Conservation (phyloP, 2,329 filamentous ascomycete species). For the Epichloe gansuensis region DNA sequence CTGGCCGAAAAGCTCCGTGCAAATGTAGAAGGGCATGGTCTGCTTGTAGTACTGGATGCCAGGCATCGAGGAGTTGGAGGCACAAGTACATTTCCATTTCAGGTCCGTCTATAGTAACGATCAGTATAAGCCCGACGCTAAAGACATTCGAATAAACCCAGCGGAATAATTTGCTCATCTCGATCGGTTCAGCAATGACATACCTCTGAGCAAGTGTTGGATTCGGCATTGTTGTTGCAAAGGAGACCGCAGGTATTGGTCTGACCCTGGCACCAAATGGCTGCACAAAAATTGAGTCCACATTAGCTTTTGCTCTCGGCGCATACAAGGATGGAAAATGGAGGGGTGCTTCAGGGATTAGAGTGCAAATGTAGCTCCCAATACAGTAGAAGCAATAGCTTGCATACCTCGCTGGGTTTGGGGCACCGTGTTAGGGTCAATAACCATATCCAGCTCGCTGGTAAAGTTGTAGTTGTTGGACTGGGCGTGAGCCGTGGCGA, state of each 20-base stretch:
- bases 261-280: constrained; percentile 40
- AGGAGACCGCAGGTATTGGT: constrained; percentile 36
- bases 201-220: constrained; percentile 37
- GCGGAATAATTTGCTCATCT: not conserved
- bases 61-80: constrained; percentile 33
- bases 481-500: constrained; percentile 28
- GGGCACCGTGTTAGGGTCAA: constrained; percentile 26
- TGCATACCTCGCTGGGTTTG: constrained; percentile 27
- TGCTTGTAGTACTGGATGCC: constrained; percentile 41
- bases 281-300: constrained; percentile 18
- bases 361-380: not conserved
- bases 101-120: constrained; percentile 23
- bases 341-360: too few relatives aligned
- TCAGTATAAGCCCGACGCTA: constrained; percentile 2
- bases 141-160: constrained; percentile 4
- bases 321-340: not conserved
- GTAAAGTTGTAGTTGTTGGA: constrained; percentile 26
- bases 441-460: constrained; percentile 27
- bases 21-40: constrained; percentile 42
- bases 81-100: constrained; percentile 36
- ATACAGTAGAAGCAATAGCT: not conserved
- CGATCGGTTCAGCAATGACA: constrained; percentile 11
- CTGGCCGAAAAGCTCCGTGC: constrained; percentile 33
- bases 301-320: constrained; percentile 1
- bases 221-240: constrained; percentile 26